phyloP scores from a whole-genome alignment of 129 eudicot species.

The Tagetes erecta region DNA sequence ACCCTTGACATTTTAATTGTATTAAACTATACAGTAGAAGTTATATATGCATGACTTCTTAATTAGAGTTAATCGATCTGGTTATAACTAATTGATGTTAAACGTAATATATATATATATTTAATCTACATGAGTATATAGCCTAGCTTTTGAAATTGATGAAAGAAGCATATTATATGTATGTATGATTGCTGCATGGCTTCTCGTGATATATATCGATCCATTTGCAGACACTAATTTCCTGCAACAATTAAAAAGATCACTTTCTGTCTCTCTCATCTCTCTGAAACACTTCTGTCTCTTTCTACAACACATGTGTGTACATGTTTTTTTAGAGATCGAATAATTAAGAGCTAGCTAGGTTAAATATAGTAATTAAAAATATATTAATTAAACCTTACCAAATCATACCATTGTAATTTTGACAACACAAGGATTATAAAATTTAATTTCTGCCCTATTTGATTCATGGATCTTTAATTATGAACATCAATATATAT shows the following conservation, averaged over 20 bases:
- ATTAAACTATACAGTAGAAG: no score
- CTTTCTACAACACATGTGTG: constrained; percentile 14
- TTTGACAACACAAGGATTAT: not conserved
- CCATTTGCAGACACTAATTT: constrained; percentile 15
- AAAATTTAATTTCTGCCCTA: constrained; percentile 12
- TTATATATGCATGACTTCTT: no score
- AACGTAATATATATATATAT: no score
- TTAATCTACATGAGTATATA: no score
- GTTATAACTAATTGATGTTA: no score
- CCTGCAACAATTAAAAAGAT: constrained; percentile 27
- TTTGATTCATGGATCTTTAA: constrained; percentile 21
- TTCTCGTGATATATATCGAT: constrained; percentile 25
- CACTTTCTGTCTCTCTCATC: constrained; percentile 22
- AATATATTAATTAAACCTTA: no score
- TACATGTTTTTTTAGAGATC: not conserved
- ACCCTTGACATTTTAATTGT: no score
- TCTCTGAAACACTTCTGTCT: constrained; percentile 14
- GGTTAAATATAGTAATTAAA: no score
- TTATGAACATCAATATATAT: not conserved
- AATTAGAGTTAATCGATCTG: no score
- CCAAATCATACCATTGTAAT: no score
- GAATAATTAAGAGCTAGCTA: not conserved
- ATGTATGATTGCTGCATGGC: constrained; percentile 28
- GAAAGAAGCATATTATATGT: not conserved
- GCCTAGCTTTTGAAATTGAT: not conserved